A percentile compares a stretch with the other conserved stretches of the same genome.
These are phyloP conservation scores for Ogataea pilisensis DNA, from an alignment of 805 yeast species.

Conservation along the genomic window DNA sequence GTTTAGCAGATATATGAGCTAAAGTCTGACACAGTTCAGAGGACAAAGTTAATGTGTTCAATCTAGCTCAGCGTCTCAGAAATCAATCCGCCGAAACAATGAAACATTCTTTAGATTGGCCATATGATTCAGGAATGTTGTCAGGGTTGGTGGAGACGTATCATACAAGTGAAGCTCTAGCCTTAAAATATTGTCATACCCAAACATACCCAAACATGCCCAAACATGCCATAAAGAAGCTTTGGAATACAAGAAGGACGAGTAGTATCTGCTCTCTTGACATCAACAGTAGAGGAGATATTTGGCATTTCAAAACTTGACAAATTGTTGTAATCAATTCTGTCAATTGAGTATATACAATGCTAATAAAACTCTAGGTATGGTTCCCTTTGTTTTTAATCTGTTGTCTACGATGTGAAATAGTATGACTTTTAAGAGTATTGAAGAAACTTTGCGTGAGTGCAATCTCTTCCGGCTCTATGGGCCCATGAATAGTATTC, in stretches of 20 bases:
- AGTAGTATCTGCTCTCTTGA: neutral
- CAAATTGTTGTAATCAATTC: neutral
- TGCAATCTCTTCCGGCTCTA: constrained; percentile 2
- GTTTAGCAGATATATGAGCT: neutral
- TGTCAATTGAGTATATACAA: constrained; percentile 1
- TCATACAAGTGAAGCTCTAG: neutral
- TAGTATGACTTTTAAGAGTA: neutral
- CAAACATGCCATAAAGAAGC: neutral
- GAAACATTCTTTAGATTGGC: neutral
- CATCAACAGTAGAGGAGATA: neutral
- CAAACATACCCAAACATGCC: neutral
- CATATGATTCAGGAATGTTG: neutral
- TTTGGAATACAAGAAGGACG: neutral
- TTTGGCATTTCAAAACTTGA: neutral
- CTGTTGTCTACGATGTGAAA: neutral
- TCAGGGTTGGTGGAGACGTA: neutral
- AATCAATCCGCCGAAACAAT: neutral
- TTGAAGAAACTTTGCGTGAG: neutral
- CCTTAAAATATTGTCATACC: neutral
- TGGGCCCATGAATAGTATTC: neutral
- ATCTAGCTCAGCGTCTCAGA: neutral
- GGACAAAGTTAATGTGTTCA: neutral
- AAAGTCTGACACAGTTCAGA: neutral
- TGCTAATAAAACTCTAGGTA: neutral
- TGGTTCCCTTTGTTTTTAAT: too few relatives aligned